Evolutionary conservation across 2,329 filamentous ascomycete species (phyloP).

Genomic region (Karstenula rhodostoma): DNA sequence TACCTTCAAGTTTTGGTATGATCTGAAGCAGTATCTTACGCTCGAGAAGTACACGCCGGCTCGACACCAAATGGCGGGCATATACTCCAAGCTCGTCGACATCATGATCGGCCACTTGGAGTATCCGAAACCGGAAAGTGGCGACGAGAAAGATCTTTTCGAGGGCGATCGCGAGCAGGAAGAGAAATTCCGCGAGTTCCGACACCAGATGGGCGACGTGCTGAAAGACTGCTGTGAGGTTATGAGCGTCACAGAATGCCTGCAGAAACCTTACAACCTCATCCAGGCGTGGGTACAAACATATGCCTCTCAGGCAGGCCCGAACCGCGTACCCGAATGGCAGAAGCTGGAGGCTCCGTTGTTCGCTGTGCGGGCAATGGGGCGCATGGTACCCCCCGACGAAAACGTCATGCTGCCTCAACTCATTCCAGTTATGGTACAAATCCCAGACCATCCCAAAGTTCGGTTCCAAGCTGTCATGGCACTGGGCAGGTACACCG

Average conservation of each 20-base stretch:
- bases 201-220: constrained; percentile 97
- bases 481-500: constrained; percentile 94
- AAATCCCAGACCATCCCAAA: constrained; percentile 95
- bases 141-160: constrained; percentile 83
- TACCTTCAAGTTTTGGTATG: constrained; percentile 98
- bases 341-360: constrained; percentile 94
- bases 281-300: constrained; percentile 89
- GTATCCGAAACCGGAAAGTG: constrained; percentile 79
- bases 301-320: constrained; percentile 78
- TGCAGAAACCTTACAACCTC: constrained; percentile 84
- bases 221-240: constrained; percentile 97
- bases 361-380: constrained; percentile 95
- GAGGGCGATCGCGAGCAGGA: constrained; percentile 95
- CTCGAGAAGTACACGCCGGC: constrained; percentile 88
- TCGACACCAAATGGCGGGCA: constrained; percentile 76
- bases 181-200: constrained; percentile 95
- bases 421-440: constrained; percentile 90
- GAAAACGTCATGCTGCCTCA: constrained; percentile 88
- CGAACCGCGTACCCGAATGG: constrained; percentile 86
- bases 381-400: constrained; percentile 90
- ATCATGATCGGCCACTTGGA: constrained; percentile 90
- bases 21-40: constrained; percentile 94
- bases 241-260: constrained; percentile 89
- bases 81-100: constrained; percentile 90
- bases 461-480: constrained; percentile 98